phyloP scores from a whole-genome alignment of 345 rosid species.

The Acer saccharum region DNA sequence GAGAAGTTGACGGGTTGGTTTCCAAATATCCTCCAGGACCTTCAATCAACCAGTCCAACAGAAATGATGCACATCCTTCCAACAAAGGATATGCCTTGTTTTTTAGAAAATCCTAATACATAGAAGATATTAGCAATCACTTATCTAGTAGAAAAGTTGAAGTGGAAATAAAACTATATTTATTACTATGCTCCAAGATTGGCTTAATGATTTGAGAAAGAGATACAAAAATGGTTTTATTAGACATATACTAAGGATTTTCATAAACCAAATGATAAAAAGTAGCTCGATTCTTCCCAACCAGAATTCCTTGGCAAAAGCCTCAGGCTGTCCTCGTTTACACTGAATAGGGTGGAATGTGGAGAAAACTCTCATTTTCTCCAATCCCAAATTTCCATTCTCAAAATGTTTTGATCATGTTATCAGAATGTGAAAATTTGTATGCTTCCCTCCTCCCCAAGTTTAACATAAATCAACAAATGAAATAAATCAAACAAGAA shows the following conservation, averaged over 20 bases:
- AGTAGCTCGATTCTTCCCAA: neutral
- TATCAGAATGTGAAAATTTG: neutral
- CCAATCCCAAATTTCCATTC: neutral
- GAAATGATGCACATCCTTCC: conserved; percentile 83
- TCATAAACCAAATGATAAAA: neutral
- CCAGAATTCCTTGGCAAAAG: neutral
- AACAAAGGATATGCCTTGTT: conserved; percentile 80
- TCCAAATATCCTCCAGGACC: conserved; percentile 75
- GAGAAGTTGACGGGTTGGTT: conserved; percentile 97
- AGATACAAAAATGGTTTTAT: neutral
- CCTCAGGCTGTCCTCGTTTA: neutral
- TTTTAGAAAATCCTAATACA: conserved; percentile 72
- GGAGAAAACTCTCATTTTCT: neutral
- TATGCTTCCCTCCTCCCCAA: neutral
- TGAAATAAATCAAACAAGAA: neutral
- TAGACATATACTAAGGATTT: neutral
- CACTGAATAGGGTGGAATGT: neutral
- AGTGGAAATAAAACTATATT: neutral
- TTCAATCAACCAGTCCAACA: conserved; percentile 90
- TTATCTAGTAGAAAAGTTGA: neutral
- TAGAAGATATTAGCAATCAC: conserved; percentile 15
- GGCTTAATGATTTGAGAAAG: neutral
- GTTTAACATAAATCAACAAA: conserved; percentile 1
- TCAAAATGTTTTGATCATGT: neutral
- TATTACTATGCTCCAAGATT: neutral